phyloP scores from a whole-genome alignment of 495 filamentous ascomycete genomes.

The Emericellopsis terricola region DNA sequence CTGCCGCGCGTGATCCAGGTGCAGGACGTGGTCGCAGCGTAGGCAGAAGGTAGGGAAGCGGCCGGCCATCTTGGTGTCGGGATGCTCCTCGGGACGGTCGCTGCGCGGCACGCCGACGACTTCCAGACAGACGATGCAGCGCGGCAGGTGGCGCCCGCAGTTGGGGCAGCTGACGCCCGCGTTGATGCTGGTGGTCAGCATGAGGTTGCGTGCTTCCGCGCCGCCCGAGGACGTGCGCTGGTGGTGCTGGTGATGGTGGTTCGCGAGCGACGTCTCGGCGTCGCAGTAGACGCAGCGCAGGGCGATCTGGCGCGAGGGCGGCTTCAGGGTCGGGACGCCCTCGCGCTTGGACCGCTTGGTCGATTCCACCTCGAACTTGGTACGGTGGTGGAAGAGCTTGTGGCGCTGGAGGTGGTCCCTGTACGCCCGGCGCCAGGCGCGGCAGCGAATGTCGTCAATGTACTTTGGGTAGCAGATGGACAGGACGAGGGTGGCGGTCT shows the following conservation, averaged over 20 bases:
- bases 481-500: conserved; percentile 75
- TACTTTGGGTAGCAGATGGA: conserved; percentile 67
- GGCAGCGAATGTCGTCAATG: conserved; percentile 58
- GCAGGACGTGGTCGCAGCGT: conserved; percentile 75
- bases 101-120: conserved; percentile 67
- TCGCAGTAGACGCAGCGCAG: conserved; percentile 78
- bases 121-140: conserved; percentile 76
- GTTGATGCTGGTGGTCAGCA: conserved; percentile 25
- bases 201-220: conserved; percentile 15
- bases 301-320: conserved; percentile 57
- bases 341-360: conserved; percentile 40
- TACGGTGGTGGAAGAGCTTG: conserved; percentile 30
- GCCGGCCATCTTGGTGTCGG: conserved; percentile 25
- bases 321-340: conserved; percentile 43
- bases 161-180: conserved; percentile 54
- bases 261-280: conserved; percentile 22
- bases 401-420: conserved; percentile 57
- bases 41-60: conserved; percentile 64
- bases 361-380: conserved; percentile 44
- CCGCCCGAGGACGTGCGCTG: conserved; percentile 6
- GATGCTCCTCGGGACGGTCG: conserved; percentile 35
- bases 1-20: conserved; percentile 69
- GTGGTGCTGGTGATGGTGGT: conserved; percentile 10
- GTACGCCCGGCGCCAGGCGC: conserved; percentile 69
- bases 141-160: conserved; percentile 74